Conservation (phyloP, 139 green algal species). For the Coelastrella sp. region DNA sequence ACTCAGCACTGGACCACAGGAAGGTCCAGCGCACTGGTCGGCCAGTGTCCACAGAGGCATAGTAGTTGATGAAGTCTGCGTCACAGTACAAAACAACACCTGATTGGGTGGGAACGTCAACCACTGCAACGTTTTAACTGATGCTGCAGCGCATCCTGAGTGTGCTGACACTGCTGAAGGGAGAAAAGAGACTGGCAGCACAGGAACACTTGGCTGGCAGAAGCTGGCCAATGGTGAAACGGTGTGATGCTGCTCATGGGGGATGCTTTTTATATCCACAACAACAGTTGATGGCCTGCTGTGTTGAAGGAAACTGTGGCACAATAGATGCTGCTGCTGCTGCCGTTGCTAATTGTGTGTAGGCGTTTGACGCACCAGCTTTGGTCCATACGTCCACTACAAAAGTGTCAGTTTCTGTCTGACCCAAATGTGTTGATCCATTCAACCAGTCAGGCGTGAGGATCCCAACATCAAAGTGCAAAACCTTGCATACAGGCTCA, state of each 20-base stretch:
- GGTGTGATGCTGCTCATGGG: not conserved
- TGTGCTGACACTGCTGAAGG: too few relatives aligned
- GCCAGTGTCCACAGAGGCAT: slow-evolving; percentile 21
- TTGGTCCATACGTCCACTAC: slow-evolving; percentile 48
- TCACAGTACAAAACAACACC: not conserved
- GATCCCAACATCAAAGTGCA: slow-evolving; percentile 47
- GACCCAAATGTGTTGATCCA: slow-evolving; percentile 7
- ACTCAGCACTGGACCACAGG: slow-evolving; percentile 30
- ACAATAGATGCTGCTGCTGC: not conserved
- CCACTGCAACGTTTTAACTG: not conserved
- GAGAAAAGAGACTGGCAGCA: not conserved
- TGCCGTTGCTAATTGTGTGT: not conserved
- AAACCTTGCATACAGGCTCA: slow-evolving; percentile 41
- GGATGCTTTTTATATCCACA: not conserved
- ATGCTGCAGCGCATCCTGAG: too few relatives aligned
- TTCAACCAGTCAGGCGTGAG: slow-evolving; percentile 37
- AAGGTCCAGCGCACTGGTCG: slow-evolving; percentile 47
- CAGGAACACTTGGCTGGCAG: not conserved
- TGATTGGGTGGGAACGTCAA: not conserved
- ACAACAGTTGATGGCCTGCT: not conserved
- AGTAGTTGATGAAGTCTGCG: slow-evolving; percentile 46
- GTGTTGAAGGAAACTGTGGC: not conserved
- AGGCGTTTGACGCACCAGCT: not conserved
- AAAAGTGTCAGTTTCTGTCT: slow-evolving; percentile 37
- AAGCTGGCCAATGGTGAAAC: not conserved